Base-by-base conservation (phyloP, 371 early-diverging fungal genomes). In the Apophysomyces ossiformis region DNA sequence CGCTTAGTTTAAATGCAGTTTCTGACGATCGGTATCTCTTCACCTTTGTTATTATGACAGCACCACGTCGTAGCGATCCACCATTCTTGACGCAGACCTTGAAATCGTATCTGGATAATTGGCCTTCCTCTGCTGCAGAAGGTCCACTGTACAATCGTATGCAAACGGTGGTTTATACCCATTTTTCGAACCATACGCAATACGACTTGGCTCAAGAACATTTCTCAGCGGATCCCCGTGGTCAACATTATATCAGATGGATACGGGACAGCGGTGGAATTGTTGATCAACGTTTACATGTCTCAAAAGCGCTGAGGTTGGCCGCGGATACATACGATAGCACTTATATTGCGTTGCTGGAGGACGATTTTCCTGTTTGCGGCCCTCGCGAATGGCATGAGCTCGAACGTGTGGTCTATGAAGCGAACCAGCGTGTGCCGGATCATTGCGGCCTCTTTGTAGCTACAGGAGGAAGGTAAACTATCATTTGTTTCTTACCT, bases 361-460 rank as follows among this genome's bases (percentile, higher is more conserved):
- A 84, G 57, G 84, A 82, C 18, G 84, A 84, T 60, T 84, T 84
- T 15, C 84, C 82, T 1, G 71, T 84, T 1, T 84, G 84, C 45
- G 71, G 71, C 15, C 66, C 73, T 0, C 61, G 60, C 16, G 77
- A 73, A 57, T 84, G 84, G 84, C 69, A 65, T 13, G 69, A 72
- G 37, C 68, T 84, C 63, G 64, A 78, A 46, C 73, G 66, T 62
- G 77, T 80, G 4, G 56, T 84, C 16, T 78, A 78, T 38, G 61
- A 72, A 41, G 84, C 84, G 7, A 70, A 78, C 58, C 61, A 63
- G 8, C 37, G 62, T 16, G 71, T 66, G 1, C 72, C 76, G 26
- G 64, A 71, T 37, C 84, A 82, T 61, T 84, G 84, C 54, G 84
- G 81, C 13, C 70, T 80, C 7, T 84, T 84, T 69, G 75, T 84